Base-by-base conservation (phyloP, 768 basidiomycete genomes). In the Chlorophyllum brunneum region DNA sequence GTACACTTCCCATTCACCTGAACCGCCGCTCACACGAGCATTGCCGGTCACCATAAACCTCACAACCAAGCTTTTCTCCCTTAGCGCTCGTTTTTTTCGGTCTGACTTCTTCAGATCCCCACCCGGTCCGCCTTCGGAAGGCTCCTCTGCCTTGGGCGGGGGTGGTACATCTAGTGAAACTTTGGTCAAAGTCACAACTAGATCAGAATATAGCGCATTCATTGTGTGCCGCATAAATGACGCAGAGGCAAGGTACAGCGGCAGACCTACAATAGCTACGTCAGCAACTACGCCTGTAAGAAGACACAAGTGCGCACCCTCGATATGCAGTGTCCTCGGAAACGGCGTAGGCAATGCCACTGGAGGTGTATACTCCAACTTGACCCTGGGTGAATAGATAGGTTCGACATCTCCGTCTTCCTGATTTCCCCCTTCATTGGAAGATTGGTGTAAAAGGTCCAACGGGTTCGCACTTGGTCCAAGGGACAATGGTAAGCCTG, bases 1-100 rank as follows among this genome's bases (percentile, higher is more conserved):
- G 55, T 61, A 88, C 86, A 89, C 78, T 55, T 85, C 78, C 88
- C 88, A 91, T 63, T 87, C 79, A n/a, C 76, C 76, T 0, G 55
- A 62, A 9, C 75, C 73, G 13, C 83, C 81, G 48, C 82, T 86
- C 29, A 92, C 81, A 13, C 89, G 76, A 2, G 78, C 77, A 1
- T 67, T 71, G 0, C 89, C 88, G 8, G 67, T 64, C 5, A 88
- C 83, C 41, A 65, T 67, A 31, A 85, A 67, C 2, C 77, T 75
- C 1, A 91, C 66, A 18, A 75, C 66, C 15, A 88, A 55, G 45
- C 73, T 77, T 67, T 85, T 86, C 23, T 88, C 81, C 48, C 85
- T 74, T 37, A 59, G 67, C 16, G 65, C 56, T 33, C 57, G 58
- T 20, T 62, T 63, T 51, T 61, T 68, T 26, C n/a, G n/a, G n/a